These are phyloP conservation scores for Xenoacremonium recifei DNA, from an alignment of 2,329 filamentous ascomycete species.

Conservation along the genomic window DNA sequence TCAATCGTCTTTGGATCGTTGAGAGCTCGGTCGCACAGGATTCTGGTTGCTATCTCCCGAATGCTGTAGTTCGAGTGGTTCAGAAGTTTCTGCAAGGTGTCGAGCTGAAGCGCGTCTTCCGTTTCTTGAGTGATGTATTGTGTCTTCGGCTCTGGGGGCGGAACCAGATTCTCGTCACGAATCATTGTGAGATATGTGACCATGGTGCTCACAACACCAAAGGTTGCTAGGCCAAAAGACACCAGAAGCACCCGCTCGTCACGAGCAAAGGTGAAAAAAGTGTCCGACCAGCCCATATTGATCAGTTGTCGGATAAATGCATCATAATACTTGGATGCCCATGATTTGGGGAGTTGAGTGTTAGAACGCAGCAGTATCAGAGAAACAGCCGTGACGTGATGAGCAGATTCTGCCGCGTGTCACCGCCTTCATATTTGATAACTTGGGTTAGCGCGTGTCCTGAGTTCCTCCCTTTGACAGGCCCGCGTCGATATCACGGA, in stretches of 20 bases:
- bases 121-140: conserved; percentile 75
- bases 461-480: too few species aligned
- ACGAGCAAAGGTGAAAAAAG: conserved; percentile 33
- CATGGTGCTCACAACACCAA: conserved; percentile 57
- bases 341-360: background rate
- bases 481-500: too few species aligned
- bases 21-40: conserved; percentile 54
- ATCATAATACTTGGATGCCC: conserved; percentile 7
- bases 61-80: conserved; percentile 72
- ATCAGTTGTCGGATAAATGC: conserved; percentile 4
- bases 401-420: conserved; percentile 10
- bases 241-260: conserved; percentile 55
- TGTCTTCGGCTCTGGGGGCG: conserved; percentile 61
- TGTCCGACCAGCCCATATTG: conserved; percentile 39
- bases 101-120: conserved; percentile 66
- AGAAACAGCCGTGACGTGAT: conserved; percentile 8
- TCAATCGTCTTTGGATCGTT: conserved; percentile 55
- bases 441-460: background rate
- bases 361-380: background rate
- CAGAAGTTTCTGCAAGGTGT: conserved; percentile 66
- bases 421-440: conserved; percentile 16
- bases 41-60: conserved; percentile 63
- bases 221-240: conserved; percentile 56
- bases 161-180: conserved; percentile 65
- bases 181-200: conserved; percentile 57